Evolutionary conservation across 2,329 filamentous ascomycete genomes (phyloP), one percentile per base, ranked within the genome.

Genomic region (Whalleya microplaca): DNA sequence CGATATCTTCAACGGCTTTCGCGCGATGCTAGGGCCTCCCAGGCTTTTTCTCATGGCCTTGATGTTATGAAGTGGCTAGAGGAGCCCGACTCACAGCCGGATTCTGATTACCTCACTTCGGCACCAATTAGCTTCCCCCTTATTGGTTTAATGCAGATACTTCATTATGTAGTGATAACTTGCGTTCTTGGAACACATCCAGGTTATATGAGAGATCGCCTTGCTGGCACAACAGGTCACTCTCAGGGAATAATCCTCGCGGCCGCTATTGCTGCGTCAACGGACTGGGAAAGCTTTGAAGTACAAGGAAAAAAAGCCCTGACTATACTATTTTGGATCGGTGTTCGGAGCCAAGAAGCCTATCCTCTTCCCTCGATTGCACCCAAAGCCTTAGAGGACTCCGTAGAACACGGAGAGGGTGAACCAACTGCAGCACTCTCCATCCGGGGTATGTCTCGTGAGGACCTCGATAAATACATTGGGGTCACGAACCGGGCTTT

Each of bases 61-160:
- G 69, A 72, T 48, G 62, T 72, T 40, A 56, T 67, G 46, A 58
- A 58, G 29, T 72, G 69, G 66, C 58, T 69, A 42, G 59, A 63
- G 9, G 57, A 71, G 19, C 54, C 65, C 6, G 64, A 69, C 8
- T 53, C 58, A 1, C 65, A 63, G 0, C 73, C 73, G 1, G 64
- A 68, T 14, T 29, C 52, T 7, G 68, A 70, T n/a, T 73, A 72
- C 48, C 63, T 76, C 2, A 59, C 71, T 29, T 69, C 69, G 2
- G 69, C 73, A 3, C 71, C 74, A 3, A 66, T 76, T 18, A 76
- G 74, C 62, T 71, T 75, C 43, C 74, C 75, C 1, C 46, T 76
- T 6, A 75, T 75, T 19, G 74, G 72, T 0, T 59, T 75, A 12
- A 48, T 73, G 9, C 68, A 71, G 45, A 66, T 76, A 20, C 60